phyloP scores from a whole-genome alignment of 2,329 filamentous ascomycete species.

The Orbilia oligospora region DNA sequence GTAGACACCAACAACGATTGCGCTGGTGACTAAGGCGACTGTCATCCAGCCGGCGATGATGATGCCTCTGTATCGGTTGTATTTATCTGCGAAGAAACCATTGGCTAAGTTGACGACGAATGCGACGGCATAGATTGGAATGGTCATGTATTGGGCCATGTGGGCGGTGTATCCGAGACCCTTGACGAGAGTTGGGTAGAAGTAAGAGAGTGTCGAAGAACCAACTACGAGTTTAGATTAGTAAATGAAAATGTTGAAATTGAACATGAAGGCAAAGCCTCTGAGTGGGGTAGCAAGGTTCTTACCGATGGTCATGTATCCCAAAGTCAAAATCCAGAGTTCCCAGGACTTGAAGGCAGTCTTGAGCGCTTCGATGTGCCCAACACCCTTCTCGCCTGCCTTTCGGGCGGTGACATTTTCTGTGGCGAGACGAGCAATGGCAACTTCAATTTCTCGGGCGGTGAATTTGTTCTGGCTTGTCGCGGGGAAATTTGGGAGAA shows the following conservation, averaged over 20 bases:
- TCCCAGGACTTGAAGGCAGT: constrained; percentile 69
- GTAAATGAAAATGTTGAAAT: neutral
- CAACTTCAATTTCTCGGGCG: constrained; percentile 67
- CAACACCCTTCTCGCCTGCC: constrained; percentile 63
- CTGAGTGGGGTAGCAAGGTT: neutral
- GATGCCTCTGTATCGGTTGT: constrained; percentile 69
- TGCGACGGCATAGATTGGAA: constrained; percentile 72
- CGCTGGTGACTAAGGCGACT: constrained; percentile 65
- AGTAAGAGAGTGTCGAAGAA: constrained; percentile 71
- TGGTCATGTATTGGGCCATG: constrained; percentile 65
- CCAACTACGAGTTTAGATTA: constrained; percentile 64
- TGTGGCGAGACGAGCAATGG: constrained; percentile 68
- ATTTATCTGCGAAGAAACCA: constrained; percentile 70
- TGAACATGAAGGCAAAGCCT: no score
- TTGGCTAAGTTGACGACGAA: constrained; percentile 70
- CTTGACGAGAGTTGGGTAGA: constrained; percentile 72
- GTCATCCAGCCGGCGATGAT: constrained; percentile 71
- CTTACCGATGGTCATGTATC: constrained; percentile 69
- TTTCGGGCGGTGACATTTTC: constrained; percentile 67
- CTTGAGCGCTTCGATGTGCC: constrained; percentile 66
- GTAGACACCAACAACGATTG: constrained; percentile 69
- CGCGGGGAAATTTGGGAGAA: constrained; percentile 71
- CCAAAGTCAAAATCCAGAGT: constrained; percentile 70
- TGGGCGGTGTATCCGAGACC: constrained; percentile 69
- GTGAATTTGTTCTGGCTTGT: constrained; percentile 68